Percentiles rank a stretch among this genome's conserved stretches.
Conservation (phyloP, 768 basidiomycete species). For the Tulasnella sp. region DNA sequence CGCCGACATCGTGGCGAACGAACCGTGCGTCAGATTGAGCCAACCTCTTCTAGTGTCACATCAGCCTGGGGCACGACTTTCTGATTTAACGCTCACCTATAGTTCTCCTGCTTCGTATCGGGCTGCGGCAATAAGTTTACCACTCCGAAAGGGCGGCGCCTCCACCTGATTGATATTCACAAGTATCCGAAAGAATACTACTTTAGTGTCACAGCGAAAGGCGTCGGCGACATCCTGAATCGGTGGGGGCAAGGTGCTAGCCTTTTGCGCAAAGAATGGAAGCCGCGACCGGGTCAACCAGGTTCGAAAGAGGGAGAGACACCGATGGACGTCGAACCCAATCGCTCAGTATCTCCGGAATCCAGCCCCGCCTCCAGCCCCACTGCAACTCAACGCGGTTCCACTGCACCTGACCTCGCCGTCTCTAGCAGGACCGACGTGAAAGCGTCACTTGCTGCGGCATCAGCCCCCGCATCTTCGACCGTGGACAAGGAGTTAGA, state of each 20-base stretch:
- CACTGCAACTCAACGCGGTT: constrained; percentile 19
- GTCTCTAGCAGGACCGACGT: not conserved
- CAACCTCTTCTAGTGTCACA: constrained; percentile 31
- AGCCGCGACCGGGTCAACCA: constrained; percentile 41
- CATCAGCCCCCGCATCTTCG: not conserved
- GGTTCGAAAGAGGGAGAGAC: constrained; percentile 31
- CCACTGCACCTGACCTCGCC: constrained; percentile 31
- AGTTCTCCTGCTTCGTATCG: constrained; percentile 78
- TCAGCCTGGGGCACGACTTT: not conserved
- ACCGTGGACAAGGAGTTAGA: constrained; percentile 39
- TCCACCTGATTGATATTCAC: constrained; percentile 79
- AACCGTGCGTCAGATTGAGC: constrained; percentile 54
- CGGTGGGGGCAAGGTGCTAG: constrained; percentile 83
- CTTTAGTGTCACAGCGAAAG: constrained; percentile 88
- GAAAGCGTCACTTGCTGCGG: not conserved
- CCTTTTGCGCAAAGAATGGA: constrained; percentile 72
- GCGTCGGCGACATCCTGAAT: constrained; percentile 72
- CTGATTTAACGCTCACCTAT: not conserved
- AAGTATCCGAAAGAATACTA: constrained; percentile 86
- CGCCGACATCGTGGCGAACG: constrained; percentile 78
- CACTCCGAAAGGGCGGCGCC: constrained; percentile 69
- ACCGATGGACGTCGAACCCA: constrained; percentile 33
- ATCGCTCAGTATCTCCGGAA: constrained; percentile 28
- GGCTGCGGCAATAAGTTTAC: constrained; percentile 56
- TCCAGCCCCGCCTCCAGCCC: constrained; percentile 22